Evolutionary conservation across 129 eudicot genomes (phyloP).

Genomic region (Flaveria sonorensis): DNA sequence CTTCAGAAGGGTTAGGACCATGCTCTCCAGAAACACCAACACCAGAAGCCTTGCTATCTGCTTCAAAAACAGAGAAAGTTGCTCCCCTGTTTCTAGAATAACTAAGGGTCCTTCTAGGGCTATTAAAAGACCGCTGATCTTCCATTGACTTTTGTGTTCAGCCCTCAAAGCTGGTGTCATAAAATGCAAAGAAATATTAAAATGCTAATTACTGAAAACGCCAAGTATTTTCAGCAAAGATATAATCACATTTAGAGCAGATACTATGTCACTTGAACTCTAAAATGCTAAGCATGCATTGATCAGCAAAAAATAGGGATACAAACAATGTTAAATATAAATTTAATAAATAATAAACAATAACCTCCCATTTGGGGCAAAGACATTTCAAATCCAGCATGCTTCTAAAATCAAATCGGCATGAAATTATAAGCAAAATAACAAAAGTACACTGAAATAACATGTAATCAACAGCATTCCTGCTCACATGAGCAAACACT

Average conservation of each 20-base stretch:
- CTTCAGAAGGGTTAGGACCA: slow-evolving; percentile 91
- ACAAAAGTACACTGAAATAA: too few species aligned
- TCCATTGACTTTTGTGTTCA: slow-evolving; percentile 47
- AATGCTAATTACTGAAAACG: background rate
- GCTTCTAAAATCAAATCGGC: background rate
- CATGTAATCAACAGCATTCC: too few species aligned
- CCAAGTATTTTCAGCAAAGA: background rate
- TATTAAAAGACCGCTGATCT: slow-evolving; percentile 58
- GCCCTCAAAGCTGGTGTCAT: background rate
- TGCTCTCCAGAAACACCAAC: slow-evolving; percentile 69
- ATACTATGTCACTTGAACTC: background rate
- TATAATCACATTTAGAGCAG: background rate
- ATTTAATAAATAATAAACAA: too few species aligned
- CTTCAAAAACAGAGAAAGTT: slow-evolving; percentile 53
- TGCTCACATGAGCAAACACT: too few species aligned
- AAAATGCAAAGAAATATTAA: background rate
- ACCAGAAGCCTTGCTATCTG: slow-evolving; percentile 53
- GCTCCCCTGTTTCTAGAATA: slow-evolving; percentile 69
- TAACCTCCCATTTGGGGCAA: too few species aligned
- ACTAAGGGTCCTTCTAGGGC: slow-evolving; percentile 79
- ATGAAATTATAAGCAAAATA: background rate
- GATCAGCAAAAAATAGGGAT: background rate
- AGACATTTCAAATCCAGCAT: background rate
- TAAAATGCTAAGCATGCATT: too few species aligned
- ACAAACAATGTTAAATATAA: too few species aligned